phyloP scores from a whole-genome alignment of 768 basidiomycete genomes.

The Xerocomellus chrysenteron region DNA sequence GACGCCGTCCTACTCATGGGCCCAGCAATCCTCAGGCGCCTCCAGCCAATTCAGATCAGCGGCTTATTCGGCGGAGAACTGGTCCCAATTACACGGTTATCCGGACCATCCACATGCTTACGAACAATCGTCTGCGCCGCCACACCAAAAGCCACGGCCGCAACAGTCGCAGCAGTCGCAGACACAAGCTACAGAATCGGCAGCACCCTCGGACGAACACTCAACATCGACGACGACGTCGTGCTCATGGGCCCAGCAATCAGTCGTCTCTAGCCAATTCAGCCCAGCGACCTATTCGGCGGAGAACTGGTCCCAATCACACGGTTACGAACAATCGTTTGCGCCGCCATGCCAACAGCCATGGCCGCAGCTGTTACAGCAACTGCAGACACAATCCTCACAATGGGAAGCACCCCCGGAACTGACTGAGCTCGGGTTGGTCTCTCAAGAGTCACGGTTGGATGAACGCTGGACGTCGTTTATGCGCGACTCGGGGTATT shows the following conservation, averaged over 20 bases:
- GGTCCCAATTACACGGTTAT: slow-evolving; percentile 10
- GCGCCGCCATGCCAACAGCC: slow-evolving; percentile 1
- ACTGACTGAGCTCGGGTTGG: slow-evolving; percentile 59
- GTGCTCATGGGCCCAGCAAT: slow-evolving; percentile 17
- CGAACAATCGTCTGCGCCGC: slow-evolving; percentile 7
- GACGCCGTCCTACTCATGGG: slow-evolving; percentile 19
- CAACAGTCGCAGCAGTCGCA: slow-evolving; percentile 6
- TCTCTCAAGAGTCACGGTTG: slow-evolving; percentile 51
- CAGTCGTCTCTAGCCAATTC: slow-evolving; percentile 4
- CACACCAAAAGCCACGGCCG: slow-evolving; percentile 2
- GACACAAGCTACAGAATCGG: neutral
- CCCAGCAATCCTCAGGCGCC: neutral
- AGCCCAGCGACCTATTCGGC: slow-evolving; percentile 10
- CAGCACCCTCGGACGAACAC: slow-evolving; percentile 36
- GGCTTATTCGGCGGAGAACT: slow-evolving; percentile 9
- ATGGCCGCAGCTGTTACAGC: slow-evolving; percentile 2
- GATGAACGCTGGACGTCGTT: slow-evolving; percentile 62
- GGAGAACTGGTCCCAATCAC: slow-evolving; percentile 4
- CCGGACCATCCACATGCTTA: slow-evolving; percentile 19
- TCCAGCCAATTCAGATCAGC: slow-evolving; percentile 7
- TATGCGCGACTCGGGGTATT: slow-evolving; percentile 55
- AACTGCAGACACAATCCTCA: slow-evolving; percentile 1
- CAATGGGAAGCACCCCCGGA: slow-evolving; percentile 37
- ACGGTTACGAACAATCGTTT: slow-evolving; percentile 16
- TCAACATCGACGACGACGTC: slow-evolving; percentile 9